Base-by-base conservation (phyloP, 2,329 filamentous ascomycete species). In the Davidsoniella neocaledoniae region DNA sequence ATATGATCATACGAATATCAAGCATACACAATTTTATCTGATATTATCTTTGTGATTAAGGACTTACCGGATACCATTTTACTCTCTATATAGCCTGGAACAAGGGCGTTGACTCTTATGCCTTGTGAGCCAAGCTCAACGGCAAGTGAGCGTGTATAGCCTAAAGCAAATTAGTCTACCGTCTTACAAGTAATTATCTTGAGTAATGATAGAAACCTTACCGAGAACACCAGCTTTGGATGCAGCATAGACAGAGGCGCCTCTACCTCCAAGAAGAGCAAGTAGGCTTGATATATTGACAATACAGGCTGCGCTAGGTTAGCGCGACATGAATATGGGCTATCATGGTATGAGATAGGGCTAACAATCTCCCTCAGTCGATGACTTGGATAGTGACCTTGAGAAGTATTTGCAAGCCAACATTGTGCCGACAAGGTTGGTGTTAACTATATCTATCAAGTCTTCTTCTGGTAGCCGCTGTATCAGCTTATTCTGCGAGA, bases 51-150 rank as follows among this genome's bases (percentile, higher is more conserved):
- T 21, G 46, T 47, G 26, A 2, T 21, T 26, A 26, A 38, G 43
- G 44, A 45, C 48, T 64, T 65, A 88, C 84, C 69, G 61, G 73
- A 65, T 56, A 82, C 86, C 85, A 94, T 93, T 44, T 77, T 73
- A 43, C 85, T 90, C 51, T 83, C 70, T 56, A 93, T 80, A 67
- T 90, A 94, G 5, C 86, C 86, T 1, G 86, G 86, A 40, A 90
- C 67, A 55, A 94, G 76, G 25, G 81, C 81, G 65, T 94, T 94
- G 43, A 85, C 81, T 26, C 87, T 73, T 52, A 94, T 73, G 45
- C 73, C 73, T 44, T 69, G 67, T 53, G 68, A 64, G 47, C 74
- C 74, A 57, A 80, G 63, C 64, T 86, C 79, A 46, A 66, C 69
- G 40, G 78, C 78, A 2, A 86, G 66, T 50, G 79, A 75, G 52